Base-by-base conservation (phyloP, 805 yeast genomes). In the Kregervanrija delftensis region DNA sequence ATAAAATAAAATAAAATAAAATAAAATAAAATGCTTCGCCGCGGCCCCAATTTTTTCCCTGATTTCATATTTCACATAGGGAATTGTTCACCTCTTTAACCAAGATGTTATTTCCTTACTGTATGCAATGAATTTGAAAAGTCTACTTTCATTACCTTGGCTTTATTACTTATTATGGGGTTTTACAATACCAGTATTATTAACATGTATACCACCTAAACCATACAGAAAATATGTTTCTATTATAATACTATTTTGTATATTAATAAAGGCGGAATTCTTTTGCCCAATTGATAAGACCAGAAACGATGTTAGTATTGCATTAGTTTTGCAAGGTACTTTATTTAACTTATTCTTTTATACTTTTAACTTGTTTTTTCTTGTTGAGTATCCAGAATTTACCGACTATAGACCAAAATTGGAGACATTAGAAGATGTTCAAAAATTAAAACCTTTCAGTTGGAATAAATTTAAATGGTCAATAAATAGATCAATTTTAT, bases 351-450 rank as follows among this genome's bases (percentile, higher is more conserved):
- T 49, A 6, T 44, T 39, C 16, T 44, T 52, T 3, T 39, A 47
- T 33, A 50, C 56, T 1, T 12, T 44, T 5, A 45, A 43, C 9
- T 6, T 50, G 2, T 50, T 50, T 35, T 15, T 41, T 1, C 36
- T 52, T 8, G 42, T 22, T 6, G 55, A 52, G 30, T 52, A 48
- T 30, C 55, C 55, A 8, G 55, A 52, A 35, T 34, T 48, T 5
- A 33, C 37, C 3, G 52, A 52, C 22, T 50, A 43, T 37, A 42
- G 50, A 30, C 33, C 43, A 2, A 34, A 32, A 2, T 8, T 30
- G 9, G 55, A 51, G 33, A 45, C 45, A 2, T 41, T 35, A 13
- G 45, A 48, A 11, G 17, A 48, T 1, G 54, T 48, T 2, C 33
- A 22, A 5, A 10, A 35, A 12, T 41, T 41, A n/a, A 14, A 35